Conservation (phyloP, 768 basidiomycete genomes). For the Dendrothele bispora region DNA sequence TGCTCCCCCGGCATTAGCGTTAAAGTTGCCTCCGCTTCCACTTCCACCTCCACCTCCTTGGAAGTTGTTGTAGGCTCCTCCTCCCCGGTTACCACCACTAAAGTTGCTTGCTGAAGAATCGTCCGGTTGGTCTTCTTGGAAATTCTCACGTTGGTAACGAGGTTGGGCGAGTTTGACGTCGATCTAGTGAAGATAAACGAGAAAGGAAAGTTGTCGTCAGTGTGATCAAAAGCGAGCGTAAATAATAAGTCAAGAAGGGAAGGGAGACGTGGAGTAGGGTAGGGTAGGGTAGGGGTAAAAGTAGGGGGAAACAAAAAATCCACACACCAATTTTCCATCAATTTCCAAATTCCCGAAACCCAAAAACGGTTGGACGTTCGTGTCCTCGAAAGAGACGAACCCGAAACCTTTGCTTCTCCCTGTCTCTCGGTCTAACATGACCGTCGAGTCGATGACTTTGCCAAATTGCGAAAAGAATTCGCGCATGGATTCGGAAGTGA, state of each 20-base stretch:
- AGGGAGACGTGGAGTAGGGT: background rate
- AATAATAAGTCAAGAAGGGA: background rate
- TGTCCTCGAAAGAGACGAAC: constrained; percentile 93
- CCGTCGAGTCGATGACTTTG: constrained; percentile 94
- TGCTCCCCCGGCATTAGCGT: constrained; percentile 22
- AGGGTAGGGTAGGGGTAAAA: background rate
- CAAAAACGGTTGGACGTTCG: constrained; percentile 86
- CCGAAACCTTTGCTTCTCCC: constrained; percentile 96
- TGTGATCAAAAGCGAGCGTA: background rate
- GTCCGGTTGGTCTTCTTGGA: constrained; percentile 58
- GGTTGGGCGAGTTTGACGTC: constrained; percentile 98
- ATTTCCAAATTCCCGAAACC: constrained; percentile 88
- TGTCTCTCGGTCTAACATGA: constrained; percentile 97
- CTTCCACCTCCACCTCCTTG: constrained; percentile 23
- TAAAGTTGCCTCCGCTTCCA: constrained; percentile 42
- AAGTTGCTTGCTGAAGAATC: constrained; percentile 27
- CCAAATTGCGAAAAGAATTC: constrained; percentile 94
- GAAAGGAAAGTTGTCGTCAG: background rate
- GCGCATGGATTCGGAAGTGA: constrained; percentile 92
- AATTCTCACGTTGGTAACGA: constrained; percentile 73
- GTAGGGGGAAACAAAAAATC: background rate
- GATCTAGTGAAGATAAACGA: constrained; percentile 53
- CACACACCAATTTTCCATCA: constrained; percentile 88
- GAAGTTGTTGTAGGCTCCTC: constrained; percentile 17
- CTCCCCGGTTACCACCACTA: constrained; percentile 4